Base-by-base conservation (phyloP, 2,329 filamentous ascomycete species). In the Daldinia eschscholtzii region DNA sequence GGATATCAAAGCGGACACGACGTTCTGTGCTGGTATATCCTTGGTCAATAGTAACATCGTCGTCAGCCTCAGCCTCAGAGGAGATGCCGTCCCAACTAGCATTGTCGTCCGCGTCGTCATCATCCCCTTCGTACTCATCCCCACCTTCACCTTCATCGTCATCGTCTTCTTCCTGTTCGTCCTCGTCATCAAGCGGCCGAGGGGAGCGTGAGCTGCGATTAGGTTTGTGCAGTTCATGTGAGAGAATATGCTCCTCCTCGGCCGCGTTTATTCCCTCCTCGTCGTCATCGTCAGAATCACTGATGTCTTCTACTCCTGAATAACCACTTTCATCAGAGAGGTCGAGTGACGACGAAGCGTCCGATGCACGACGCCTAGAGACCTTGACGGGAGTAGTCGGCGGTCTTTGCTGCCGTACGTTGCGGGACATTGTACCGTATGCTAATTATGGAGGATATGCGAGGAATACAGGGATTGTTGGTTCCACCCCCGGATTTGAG, bases 261-360 rank as follows among this genome's bases (percentile, higher is more conserved):
- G 89, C 86, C 84, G 90, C 88, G 76, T 92, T 87, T 63, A 95
- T 88, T 84, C 92, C 88, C 72, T 92, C 88, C 79, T 95, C 91
- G 78, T 95, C 92, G 71, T 93, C 91, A 70, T 94, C 87, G 61
- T 87, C 92, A 10, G 89, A 91, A 74, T 94, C 92, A 73, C 88
- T 92, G 68, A 97, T 91, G 57, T 93, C 88, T 77, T 95, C 92
- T 67, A 97, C 91, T 41, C 86, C 91, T 1, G 89, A 92, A 79
- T 94, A 93, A 63, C 89, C 91, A 60, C 86, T 88, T 57, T 86
- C 86, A 75, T 93, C 92, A 67, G 88, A 91, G 5, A 89, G 82
- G 74, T 88, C 82, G 64, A 87, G 79, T 1, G 87, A 87, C 9
- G 87, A 87, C 5, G 86, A 87, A 5, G 83, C 81, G 73, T 84